Conservation (phyloP, 1,139 yeast genomes). For the Insectozyma bohioensis region DNA sequence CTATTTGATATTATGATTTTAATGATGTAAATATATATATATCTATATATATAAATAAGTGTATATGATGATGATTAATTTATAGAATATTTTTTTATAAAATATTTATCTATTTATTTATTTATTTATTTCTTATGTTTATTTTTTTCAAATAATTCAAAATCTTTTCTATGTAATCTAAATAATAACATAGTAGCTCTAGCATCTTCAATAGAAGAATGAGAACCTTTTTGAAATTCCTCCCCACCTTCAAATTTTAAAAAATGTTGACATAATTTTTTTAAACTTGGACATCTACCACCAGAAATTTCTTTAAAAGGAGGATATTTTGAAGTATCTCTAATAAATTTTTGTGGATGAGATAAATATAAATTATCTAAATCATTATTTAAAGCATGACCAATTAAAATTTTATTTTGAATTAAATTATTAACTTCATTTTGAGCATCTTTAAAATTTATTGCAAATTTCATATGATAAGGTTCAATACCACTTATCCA, state of each 20-base stretch:
- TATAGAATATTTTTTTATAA: constrained; percentile 1
- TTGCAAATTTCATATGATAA: constrained; percentile 63
- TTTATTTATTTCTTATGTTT: constrained; percentile 2
- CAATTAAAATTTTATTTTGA: constrained; percentile 61
- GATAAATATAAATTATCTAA: constrained; percentile 63
- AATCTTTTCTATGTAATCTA: constrained; percentile 58
- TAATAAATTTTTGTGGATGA: constrained; percentile 61
- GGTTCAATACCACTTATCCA: constrained; percentile 91
- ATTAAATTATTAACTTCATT: constrained; percentile 49
- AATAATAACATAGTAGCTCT: constrained; percentile 81
- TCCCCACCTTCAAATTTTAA: constrained; percentile 59
- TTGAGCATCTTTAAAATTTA: constrained; percentile 67
- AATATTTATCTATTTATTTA: too few species aligned
- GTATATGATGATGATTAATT: too few species aligned
- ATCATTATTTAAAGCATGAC: constrained; percentile 86
- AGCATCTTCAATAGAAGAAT: constrained; percentile 91
- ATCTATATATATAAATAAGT: too few species aligned
- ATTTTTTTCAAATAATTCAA: constrained; percentile 39
- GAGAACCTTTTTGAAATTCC: constrained; percentile 77
- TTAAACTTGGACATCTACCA: constrained; percentile 74
- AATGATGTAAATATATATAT: too few species aligned
- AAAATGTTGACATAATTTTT: constrained; percentile 58
- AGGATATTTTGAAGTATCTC: constrained; percentile 73
- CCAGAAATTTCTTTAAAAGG: constrained; percentile 58
- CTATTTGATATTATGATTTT: too few species aligned